A percentile compares a stretch with the other conserved stretches of the same genome.
phyloP scores from a whole-genome alignment of 208 protist genomes.

The Wallacemonas sp. region DNA sequence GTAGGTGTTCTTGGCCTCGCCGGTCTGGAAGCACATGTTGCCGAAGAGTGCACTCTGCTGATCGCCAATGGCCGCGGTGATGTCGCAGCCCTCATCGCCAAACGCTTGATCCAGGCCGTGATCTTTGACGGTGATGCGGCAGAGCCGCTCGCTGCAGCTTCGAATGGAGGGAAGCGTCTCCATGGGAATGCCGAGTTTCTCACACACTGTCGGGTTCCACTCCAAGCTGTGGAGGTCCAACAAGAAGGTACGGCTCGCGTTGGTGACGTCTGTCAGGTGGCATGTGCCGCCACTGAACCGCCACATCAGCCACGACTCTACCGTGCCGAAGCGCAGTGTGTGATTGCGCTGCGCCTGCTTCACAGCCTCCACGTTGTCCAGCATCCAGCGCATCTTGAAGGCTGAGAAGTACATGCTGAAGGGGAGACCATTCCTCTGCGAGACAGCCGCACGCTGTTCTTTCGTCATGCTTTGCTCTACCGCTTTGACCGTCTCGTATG shows the following conservation, averaged over 20 bases:
- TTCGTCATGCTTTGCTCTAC: slow-evolving; percentile 40
- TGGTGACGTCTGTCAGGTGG: slow-evolving; percentile 97
- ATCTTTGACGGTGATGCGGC: slow-evolving; percentile 41
- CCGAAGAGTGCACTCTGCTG: slow-evolving; percentile 97
- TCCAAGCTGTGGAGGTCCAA: slow-evolving; percentile 95
- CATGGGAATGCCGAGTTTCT: slow-evolving; percentile 80
- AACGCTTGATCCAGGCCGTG: slow-evolving; percentile 32
- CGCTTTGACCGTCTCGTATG: slow-evolving; percentile 47
- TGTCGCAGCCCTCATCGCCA: slow-evolving; percentile 30
- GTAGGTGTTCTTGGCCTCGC: slow-evolving; percentile 97
- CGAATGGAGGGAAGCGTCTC: slow-evolving; percentile 92
- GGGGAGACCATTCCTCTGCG: slow-evolving; percentile 79
- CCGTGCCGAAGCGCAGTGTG: slow-evolving; percentile 93
- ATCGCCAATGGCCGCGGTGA: slow-evolving; percentile 95
- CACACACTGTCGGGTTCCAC: slow-evolving; percentile 93
- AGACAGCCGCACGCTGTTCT: neutral
- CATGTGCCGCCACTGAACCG: slow-evolving; percentile 83
- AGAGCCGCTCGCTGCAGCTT: slow-evolving; percentile 74
- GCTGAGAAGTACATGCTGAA: slow-evolving; percentile 97
- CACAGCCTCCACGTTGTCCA: slow-evolving; percentile 94
- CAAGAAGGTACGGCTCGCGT: slow-evolving; percentile 97
- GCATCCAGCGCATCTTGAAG: slow-evolving; percentile 97
- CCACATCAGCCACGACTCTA: slow-evolving; percentile 98
- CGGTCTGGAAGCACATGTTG: slow-evolving; percentile 91
- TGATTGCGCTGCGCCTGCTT: slow-evolving; percentile 62